phyloP scores from a whole-genome alignment of 139 green algal species.

The Micractinium sp. region DNA sequence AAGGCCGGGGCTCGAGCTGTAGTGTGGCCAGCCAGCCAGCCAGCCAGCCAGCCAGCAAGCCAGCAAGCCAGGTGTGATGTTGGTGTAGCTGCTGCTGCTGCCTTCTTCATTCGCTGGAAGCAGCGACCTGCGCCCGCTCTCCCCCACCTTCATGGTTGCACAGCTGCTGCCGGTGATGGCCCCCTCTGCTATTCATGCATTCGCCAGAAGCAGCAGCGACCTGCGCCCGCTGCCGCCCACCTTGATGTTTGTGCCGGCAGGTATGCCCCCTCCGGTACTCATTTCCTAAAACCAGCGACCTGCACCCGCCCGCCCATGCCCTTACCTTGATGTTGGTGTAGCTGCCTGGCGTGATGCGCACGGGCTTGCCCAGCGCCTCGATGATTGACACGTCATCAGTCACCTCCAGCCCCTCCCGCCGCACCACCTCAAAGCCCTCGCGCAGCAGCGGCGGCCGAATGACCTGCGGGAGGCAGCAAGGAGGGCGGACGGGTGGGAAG shows the following conservation, averaged over 20 bases:
- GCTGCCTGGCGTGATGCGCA: conserved; percentile 88
- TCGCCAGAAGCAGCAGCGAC: no score
- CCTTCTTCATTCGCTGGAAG: no score
- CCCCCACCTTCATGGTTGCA: neutral
- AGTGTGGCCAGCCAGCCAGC: neutral
- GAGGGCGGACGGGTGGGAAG: no score
- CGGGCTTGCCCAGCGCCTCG: conserved; percentile 91
- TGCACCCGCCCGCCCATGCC: neutral
- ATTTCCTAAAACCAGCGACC: no score
- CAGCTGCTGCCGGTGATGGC: neutral
- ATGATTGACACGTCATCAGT: conserved; percentile 99
- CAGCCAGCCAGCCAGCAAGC: neutral
- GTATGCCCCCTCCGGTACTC: neutral
- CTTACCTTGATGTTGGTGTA: conserved; percentile 99
- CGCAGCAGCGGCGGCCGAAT: conserved; percentile 85
- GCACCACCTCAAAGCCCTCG: conserved; percentile 87
- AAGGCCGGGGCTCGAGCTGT: no score
- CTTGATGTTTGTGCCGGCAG: neutral
- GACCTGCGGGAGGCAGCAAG: conserved; percentile 68
- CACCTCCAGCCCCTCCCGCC: conserved; percentile 82
- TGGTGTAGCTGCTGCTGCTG: no score
- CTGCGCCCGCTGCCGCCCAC: no score
- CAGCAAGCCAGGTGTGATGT: neutral
- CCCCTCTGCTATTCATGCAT: neutral
- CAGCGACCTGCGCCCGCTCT: neutral